Conservation (phyloP, 78 protist species). For the Dictyostelium citrinum region DNA sequence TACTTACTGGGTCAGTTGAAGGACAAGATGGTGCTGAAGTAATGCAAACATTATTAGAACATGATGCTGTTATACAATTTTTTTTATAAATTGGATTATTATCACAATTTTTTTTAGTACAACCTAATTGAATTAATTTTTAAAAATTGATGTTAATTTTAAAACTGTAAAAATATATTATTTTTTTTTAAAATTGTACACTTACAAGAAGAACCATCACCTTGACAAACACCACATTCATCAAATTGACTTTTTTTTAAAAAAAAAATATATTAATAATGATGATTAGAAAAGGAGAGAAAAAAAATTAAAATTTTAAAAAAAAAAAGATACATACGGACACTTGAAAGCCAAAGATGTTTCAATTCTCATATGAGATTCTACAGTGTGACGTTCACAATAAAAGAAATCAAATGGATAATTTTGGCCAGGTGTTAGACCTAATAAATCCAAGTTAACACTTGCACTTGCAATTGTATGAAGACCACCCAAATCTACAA, state of each 20-base stretch:
- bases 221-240: not conserved
- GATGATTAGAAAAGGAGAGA: not conserved
- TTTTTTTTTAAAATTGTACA: not conserved
- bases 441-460: not conserved
- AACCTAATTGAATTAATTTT: not conserved
- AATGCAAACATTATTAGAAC: not conserved
- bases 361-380: not conserved
- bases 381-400: slow-evolving; percentile 60
- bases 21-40: not conserved
- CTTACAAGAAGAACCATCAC: not conserved
- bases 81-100: not conserved
- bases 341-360: not conserved
- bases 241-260: not conserved
- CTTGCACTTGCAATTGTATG: not conserved
- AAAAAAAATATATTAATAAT: no score
- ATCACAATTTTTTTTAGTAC: not conserved
- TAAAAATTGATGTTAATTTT: not conserved
- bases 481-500: slow-evolving; percentile 64
- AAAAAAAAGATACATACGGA: not conserved
- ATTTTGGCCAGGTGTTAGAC: not conserved
- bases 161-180: not conserved
- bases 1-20: not conserved
- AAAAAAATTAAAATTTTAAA: no score
- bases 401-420: slow-evolving; percentile 74
- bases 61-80: not conserved